Percentiles rank a stretch among this genome's conserved stretches.
phyloP scores from a whole-genome alignment of 2,329 filamentous ascomycete genomes.

The Plenodomus tracheiphilus region DNA sequence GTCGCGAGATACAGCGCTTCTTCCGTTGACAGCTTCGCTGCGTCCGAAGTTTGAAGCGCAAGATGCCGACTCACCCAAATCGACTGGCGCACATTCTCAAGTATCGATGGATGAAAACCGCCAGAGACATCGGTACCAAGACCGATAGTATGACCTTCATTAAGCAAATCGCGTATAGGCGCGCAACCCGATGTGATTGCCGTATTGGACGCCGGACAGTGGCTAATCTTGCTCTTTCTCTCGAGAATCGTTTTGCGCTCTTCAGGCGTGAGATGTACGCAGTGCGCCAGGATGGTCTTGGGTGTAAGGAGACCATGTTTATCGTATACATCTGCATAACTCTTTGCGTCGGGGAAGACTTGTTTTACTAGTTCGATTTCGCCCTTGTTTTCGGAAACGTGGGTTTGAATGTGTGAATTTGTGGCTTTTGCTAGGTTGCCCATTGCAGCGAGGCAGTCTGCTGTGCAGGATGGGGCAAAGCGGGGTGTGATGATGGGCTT shows the following conservation, averaged over 20 bases:
- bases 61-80: conserved; percentile 75
- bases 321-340: conserved; percentile 83
- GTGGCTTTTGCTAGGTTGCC: conserved; percentile 66
- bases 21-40: conserved; percentile 74
- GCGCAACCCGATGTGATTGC: conserved; percentile 79
- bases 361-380: conserved; percentile 73
- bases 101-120: conserved; percentile 78
- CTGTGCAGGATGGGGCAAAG: conserved; percentile 61
- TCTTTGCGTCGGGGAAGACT: conserved; percentile 66
- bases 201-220: conserved; percentile 87
- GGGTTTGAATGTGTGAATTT: conserved; percentile 77
- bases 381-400: conserved; percentile 79
- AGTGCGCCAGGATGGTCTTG: conserved; percentile 83
- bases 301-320: conserved; percentile 67
- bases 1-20: conserved; percentile 88
- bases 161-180: conserved; percentile 72
- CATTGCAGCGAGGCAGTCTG: conserved; percentile 62
- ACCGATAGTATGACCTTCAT: conserved; percentile 76
- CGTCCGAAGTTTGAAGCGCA: conserved; percentile 55
- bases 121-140: conserved; percentile 91
- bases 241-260: conserved; percentile 68
- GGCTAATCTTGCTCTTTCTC: conserved; percentile 69
- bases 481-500: conserved; percentile 77
- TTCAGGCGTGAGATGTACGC: conserved; percentile 69
- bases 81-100: conserved; percentile 83